phyloP scores from a whole-genome alignment of 371 early-diverging fungal genomes.

The Lichtheimia hyalospora region DNA sequence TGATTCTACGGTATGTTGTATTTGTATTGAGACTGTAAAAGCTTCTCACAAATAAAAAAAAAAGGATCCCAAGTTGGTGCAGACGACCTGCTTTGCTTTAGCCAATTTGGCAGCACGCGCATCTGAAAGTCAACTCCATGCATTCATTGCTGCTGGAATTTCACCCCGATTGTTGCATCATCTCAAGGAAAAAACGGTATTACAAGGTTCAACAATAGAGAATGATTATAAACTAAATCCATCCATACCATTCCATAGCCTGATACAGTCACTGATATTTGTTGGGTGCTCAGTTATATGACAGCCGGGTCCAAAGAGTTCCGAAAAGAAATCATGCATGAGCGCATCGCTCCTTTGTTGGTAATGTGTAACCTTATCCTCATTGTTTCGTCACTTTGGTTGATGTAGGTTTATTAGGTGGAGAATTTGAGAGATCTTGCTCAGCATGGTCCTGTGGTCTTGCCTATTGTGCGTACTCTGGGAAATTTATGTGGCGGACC shows the following conservation, averaged over 20 bases:
- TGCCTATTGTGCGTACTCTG: conserved; percentile 64
- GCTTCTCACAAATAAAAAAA: background rate
- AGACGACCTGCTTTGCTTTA: conserved; percentile 75
- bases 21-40: background rate
- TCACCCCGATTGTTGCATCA: conserved; percentile 42
- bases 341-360: conserved; percentile 7
- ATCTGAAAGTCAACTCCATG: conserved; percentile 52
- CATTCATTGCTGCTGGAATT: conserved; percentile 46
- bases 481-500: conserved; percentile 72
- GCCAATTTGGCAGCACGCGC: conserved; percentile 70
- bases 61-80: conserved; percentile 55
- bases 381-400: background rate
- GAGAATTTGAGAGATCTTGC: conserved; percentile 23
- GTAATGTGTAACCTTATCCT: background rate
- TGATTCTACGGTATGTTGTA: conserved; percentile 37
- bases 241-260: conserved; percentile 17
- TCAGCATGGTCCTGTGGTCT: conserved; percentile 45
- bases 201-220: no score
- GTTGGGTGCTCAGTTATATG: conserved; percentile 73
- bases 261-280: conserved; percentile 65
- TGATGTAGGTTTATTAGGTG: conserved; percentile 18
- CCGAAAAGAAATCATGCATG: conserved; percentile 39
- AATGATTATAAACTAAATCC: no score
- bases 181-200: conserved; percentile 34
- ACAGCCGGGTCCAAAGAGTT: conserved; percentile 61